Percentiles rank a stretch among this genome's conserved stretches.
Evolutionary conservation across 2,329 filamentous ascomycete genomes (phyloP).

Genomic region (Setomelanomma holmii): DNA sequence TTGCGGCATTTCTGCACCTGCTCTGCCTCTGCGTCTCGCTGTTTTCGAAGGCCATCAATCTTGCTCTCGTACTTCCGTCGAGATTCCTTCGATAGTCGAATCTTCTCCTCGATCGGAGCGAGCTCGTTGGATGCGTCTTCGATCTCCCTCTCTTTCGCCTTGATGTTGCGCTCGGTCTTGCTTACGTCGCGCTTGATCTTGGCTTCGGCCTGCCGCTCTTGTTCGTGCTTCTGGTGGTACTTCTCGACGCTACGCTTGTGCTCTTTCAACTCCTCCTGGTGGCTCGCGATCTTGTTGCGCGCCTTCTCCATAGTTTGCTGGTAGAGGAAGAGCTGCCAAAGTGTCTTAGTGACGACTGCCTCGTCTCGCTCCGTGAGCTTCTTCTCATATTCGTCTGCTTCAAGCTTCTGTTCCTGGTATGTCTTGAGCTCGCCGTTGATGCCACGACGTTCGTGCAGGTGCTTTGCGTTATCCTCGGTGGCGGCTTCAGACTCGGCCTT

Average conservation of each 20-base stretch:
- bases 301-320: conserved; percentile 93
- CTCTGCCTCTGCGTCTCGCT: conserved; percentile 74
- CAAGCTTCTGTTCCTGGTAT: conserved; percentile 94
- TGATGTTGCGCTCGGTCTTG: conserved; percentile 85
- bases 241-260: conserved; percentile 86
- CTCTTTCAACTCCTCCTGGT: conserved; percentile 94
- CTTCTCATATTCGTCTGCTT: conserved; percentile 90
- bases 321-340: conserved; percentile 97
- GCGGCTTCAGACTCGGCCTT: conserved; percentile 87
- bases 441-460: conserved; percentile 85
- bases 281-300: conserved; percentile 85
- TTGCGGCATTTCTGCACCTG: conserved; percentile 78
- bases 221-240: conserved; percentile 80
- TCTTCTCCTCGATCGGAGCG: conserved; percentile 91
- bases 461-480: conserved; percentile 85
- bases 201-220: conserved; percentile 82
- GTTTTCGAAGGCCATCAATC: conserved; percentile 74
- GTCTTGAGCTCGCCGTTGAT: conserved; percentile 99
- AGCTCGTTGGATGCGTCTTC: conserved; percentile 86
- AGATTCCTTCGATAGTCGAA: conserved; percentile 74
- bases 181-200: conserved; percentile 76
- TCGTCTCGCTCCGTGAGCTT: conserved; percentile 91
- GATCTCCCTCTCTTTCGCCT: conserved; percentile 82
- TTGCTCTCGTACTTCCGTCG: conserved; percentile 72
- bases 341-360: conserved; percentile 88